Conservation (phyloP, 1,284 basidiomycete genomes). For the Termitomyces sp. region DNA sequence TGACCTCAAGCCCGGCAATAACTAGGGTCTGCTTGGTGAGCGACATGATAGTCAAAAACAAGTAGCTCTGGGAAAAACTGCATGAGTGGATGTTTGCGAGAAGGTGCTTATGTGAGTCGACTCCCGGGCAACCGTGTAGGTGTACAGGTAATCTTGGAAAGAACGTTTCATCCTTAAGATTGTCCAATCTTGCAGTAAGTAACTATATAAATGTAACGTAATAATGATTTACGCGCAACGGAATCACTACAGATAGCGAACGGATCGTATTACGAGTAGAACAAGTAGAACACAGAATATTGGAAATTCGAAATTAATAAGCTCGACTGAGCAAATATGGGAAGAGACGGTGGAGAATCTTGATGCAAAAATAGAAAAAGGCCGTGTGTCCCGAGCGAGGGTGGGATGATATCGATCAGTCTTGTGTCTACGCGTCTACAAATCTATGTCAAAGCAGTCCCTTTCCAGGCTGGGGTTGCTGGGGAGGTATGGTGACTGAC, state of each 20-base stretch:
- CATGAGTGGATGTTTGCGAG: background rate
- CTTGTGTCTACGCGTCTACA: conserved; percentile 19
- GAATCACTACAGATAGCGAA: background rate
- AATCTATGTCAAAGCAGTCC: conserved; percentile 16
- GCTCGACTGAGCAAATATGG: conserved; percentile 1
- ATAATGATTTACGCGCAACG: background rate
- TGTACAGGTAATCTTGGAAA: background rate
- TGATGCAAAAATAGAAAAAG: background rate
- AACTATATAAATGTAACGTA: background rate
- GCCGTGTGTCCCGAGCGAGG: conserved; percentile 7
- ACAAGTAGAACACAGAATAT: conserved; percentile 12
- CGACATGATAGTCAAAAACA: conserved; percentile 4
- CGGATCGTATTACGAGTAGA: conserved; percentile 10
- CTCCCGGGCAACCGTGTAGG: background rate
- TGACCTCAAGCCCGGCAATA: conserved; percentile 15
- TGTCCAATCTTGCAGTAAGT: too few species aligned
- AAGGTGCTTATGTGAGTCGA: background rate
- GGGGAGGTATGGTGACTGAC: background rate
- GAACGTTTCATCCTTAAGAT: background rate
- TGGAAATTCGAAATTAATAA: conserved; percentile 15
- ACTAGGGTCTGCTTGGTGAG: conserved; percentile 7
- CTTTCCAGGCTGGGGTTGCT: conserved; percentile 6
- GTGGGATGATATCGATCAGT: conserved; percentile 12
- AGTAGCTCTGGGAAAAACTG: background rate
- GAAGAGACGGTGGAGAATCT: background rate